These are phyloP conservation scores for Beauveria bassiana DNA, from an alignment of 2,329 filamentous ascomycete species.

Conservation along the genomic window DNA sequence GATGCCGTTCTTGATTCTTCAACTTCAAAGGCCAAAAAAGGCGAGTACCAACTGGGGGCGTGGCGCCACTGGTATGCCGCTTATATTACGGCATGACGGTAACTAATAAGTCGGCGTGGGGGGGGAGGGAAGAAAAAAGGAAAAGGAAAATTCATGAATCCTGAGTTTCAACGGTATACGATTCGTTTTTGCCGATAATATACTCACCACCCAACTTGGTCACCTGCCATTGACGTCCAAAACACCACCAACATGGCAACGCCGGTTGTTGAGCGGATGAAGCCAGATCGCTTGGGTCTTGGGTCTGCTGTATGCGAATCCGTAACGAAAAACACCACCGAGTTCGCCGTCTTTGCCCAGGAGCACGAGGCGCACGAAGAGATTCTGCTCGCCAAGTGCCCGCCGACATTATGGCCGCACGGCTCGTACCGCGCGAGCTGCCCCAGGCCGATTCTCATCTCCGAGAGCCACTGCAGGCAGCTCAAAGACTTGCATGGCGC, in stretches of 20 bases:
- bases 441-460: slow-evolving; percentile 28
- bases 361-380: slow-evolving; percentile 17
- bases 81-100: too few relatives aligned
- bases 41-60: too few relatives aligned
- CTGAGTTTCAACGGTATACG: too few relatives aligned
- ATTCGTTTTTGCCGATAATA: too few relatives aligned
- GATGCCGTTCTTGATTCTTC: too few relatives aligned
- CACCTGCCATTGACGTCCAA: too few relatives aligned
- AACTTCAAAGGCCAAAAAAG: too few relatives aligned
- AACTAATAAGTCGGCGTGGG: too few relatives aligned
- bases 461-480: slow-evolving; percentile 22
- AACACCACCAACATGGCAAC: background rate
- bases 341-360: slow-evolving; percentile 3
- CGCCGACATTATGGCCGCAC: slow-evolving; percentile 22
- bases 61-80: too few relatives aligned
- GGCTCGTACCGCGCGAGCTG: slow-evolving; percentile 20
- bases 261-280: background rate
- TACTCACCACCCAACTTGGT: too few relatives aligned
- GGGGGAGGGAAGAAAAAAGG: too few relatives aligned
- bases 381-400: slow-evolving; percentile 17
- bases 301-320: background rate
- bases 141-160: too few relatives aligned
- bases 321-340: background rate
- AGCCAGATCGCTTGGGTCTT: background rate
- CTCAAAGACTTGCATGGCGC: slow-evolving; percentile 23